These are phyloP conservation scores for Malassezia slooffiae DNA, from an alignment of 1,284 basidiomycete genomes.

Conservation along the genomic window DNA sequence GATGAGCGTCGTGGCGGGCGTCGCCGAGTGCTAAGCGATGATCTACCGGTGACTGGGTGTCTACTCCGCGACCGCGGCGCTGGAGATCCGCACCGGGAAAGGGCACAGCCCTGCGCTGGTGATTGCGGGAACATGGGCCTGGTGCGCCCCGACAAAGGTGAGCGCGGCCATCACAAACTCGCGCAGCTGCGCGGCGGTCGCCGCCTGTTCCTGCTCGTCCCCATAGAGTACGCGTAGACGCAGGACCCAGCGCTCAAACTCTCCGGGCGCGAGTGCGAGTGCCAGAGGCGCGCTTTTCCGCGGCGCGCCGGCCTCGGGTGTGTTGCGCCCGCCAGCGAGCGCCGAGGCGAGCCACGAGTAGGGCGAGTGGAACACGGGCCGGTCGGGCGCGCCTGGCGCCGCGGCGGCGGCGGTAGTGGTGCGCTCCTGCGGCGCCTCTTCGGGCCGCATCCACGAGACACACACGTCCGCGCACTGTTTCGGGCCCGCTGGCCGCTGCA, in stretches of 20 bases:
- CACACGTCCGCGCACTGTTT: too few species aligned
- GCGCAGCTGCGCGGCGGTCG: neutral
- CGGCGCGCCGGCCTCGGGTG: neutral
- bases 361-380: slow-evolving; percentile 11
- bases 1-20: slow-evolving; percentile 34
- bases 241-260: slow-evolving; percentile 14
- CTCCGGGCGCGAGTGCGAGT: neutral
- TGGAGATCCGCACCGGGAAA: slow-evolving; percentile 10
- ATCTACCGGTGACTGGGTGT: neutral
- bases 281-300: neutral
- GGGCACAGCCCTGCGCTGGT: slow-evolving; percentile 7
- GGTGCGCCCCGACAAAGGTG: slow-evolving; percentile 11
- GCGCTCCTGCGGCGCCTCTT: too few species aligned
- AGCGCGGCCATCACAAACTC: slow-evolving; percentile 8
- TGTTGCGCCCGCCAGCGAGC: slow-evolving; percentile 1
- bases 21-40: slow-evolving; percentile 18
- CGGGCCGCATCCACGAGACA: too few species aligned
- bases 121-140: slow-evolving; percentile 6
- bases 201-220: neutral
- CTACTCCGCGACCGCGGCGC: neutral
- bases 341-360: slow-evolving; percentile 15
- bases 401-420: too few species aligned
- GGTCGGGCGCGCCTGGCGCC: too few species aligned
- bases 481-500: too few species aligned
- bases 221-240: slow-evolving; percentile 7